These are phyloP conservation scores for Mortierella polycephala DNA, from an alignment of 371 early-diverging fungal genomes.

Conservation along the genomic window DNA sequence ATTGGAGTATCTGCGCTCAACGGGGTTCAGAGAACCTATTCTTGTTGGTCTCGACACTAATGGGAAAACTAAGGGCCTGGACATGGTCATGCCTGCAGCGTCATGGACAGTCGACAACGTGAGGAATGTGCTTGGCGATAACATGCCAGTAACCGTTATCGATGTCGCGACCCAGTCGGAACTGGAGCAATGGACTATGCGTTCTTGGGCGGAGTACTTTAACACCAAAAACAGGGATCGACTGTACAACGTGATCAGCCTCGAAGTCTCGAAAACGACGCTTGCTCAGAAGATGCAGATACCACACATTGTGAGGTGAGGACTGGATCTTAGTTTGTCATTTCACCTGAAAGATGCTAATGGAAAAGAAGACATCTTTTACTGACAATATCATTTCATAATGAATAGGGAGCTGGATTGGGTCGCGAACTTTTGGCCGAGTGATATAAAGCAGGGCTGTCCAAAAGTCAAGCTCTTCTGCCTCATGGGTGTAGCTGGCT, in stretches of 20 bases:
- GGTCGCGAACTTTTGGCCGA: slow-evolving; percentile 89
- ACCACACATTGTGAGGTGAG: slow-evolving; percentile 79
- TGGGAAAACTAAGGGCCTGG: slow-evolving; percentile 64
- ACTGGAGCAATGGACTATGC: slow-evolving; percentile 79
- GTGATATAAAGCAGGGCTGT: slow-evolving; percentile 70
- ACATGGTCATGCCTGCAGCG: slow-evolving; percentile 82
- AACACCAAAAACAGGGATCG: slow-evolving; percentile 66
- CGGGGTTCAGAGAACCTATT: slow-evolving; percentile 72
- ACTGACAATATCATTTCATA: background rate
- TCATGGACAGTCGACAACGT: slow-evolving; percentile 74
- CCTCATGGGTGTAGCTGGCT: slow-evolving; percentile 89
- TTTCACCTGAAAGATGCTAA: background rate
- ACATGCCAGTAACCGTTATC: slow-evolving; percentile 39
- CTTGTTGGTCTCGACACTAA: slow-evolving; percentile 54
- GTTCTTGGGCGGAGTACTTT: slow-evolving; percentile 86
- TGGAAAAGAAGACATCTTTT: background rate
- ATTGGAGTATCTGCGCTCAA: slow-evolving; percentile 61
- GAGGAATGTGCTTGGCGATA: slow-evolving; percentile 72
- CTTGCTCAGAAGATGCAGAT: slow-evolving; percentile 73
- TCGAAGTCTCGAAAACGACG: slow-evolving; percentile 83
- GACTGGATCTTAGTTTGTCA: background rate
- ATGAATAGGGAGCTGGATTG: slow-evolving; percentile 80
- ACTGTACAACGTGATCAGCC: slow-evolving; percentile 87
- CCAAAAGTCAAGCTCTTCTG: slow-evolving; percentile 89
- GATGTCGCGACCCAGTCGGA: slow-evolving; percentile 90